A percentile compares a stretch with the other conserved stretches of the same genome.
phyloP scores from a whole-genome alignment of 108 stramenopile species.

The Pseudonitzschia multiseries region DNA sequence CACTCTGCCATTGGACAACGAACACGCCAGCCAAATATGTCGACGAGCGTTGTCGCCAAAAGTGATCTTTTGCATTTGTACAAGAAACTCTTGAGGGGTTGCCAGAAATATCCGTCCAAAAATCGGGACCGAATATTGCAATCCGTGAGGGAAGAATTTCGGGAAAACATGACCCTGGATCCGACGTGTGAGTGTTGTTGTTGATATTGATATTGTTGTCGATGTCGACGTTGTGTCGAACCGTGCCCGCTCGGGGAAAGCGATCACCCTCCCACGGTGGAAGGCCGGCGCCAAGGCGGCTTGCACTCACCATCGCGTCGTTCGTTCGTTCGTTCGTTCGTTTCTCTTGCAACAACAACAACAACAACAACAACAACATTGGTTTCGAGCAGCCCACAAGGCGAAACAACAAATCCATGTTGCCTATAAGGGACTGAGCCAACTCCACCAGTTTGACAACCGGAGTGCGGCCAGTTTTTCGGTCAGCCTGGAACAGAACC shows the following conservation, averaged over 20 bases:
- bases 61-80: conserved; percentile 61
- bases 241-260: too few species aligned
- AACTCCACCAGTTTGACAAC: conserved; percentile 75
- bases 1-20: too few species aligned
- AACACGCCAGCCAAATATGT: not conserved
- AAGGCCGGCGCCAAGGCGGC: not conserved
- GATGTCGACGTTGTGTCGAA: too few species aligned
- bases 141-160: conserved; percentile 78
- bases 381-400: conserved; percentile 23
- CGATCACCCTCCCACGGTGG: not conserved
- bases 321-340: too few species aligned
- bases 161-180: conserved; percentile 52
- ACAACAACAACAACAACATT: too few species aligned
- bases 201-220: too few species aligned
- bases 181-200: conserved; percentile 27
- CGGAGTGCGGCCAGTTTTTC: conserved; percentile 64
- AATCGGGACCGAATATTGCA: conserved; percentile 73
- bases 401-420: conserved; percentile 63
- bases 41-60: not conserved
- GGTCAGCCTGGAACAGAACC: conserved; percentile 81
- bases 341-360: too few species aligned
- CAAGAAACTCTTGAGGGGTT: conserved; percentile 61
- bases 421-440: conserved; percentile 76
- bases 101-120: conserved; percentile 73
- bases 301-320: not conserved